phyloP scores from a whole-genome alignment of 1,284 basidiomycete genomes.

The Leccinum angustisporum region DNA sequence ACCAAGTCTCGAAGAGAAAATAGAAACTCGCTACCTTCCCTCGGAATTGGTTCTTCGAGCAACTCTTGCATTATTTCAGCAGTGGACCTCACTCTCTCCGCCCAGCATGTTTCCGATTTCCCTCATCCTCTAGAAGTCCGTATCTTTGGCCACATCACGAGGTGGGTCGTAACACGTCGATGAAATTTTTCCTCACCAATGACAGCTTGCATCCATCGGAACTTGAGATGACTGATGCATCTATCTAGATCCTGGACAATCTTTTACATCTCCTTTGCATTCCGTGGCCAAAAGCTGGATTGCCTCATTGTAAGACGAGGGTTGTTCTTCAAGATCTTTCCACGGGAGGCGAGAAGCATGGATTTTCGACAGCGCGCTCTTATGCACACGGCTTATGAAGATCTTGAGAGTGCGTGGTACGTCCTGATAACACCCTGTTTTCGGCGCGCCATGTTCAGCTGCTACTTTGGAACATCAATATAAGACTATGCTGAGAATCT shows the following conservation, averaged over 20 bases:
- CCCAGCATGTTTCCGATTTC: not conserved
- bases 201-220: not conserved
- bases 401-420: slow-evolving; percentile 69
- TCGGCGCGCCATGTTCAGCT: slow-evolving; percentile 54
- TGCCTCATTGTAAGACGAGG: slow-evolving; percentile 43
- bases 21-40: not conserved
- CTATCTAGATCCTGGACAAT: slow-evolving; percentile 53
- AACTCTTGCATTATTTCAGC: not conserved
- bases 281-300: slow-evolving; percentile 20
- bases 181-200: not conserved
- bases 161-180: not conserved
- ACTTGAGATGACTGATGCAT: slow-evolving; percentile 4
- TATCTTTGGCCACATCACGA: not conserved
- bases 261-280: slow-evolving; percentile 52
- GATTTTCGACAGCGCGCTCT: slow-evolving; percentile 73
- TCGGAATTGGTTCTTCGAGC: not conserved
- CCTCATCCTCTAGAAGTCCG: not conserved
- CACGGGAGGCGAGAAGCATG: slow-evolving; percentile 70
- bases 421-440: slow-evolving; percentile 56
- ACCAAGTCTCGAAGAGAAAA: not conserved
- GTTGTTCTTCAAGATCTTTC: slow-evolving; percentile 70
- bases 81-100: not conserved
- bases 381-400: slow-evolving; percentile 63
- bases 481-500: slow-evolving; percentile 70
- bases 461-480: slow-evolving; percentile 66